These are phyloP conservation scores for Sonneratia caseolaris DNA, from an alignment of 345 rosid species.

Conservation along the genomic window DNA sequence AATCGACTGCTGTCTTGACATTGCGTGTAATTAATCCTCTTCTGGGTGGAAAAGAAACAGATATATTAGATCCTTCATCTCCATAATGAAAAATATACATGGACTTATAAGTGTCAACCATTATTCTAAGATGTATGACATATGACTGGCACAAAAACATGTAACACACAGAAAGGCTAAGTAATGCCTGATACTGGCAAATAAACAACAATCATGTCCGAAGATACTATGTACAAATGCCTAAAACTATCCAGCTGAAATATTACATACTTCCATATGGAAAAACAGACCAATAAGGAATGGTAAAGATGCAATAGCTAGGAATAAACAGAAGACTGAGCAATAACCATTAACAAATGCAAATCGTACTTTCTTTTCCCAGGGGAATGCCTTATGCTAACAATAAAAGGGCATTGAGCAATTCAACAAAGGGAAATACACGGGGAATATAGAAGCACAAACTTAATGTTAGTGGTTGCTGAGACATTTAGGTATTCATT, in stretches of 20 bases:
- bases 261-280: too few relatives aligned
- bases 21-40: slow-evolving; percentile 90
- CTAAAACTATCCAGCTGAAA: not conserved
- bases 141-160: not conserved
- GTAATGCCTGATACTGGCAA: not conserved
- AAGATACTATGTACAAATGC: not conserved
- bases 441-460: too few relatives aligned
- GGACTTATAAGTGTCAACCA: not conserved
- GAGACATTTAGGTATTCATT: too few relatives aligned
- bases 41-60: slow-evolving; percentile 24
- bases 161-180: not conserved
- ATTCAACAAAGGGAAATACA: too few relatives aligned
- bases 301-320: too few relatives aligned
- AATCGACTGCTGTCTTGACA: slow-evolving; percentile 69
- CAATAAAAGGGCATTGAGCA: too few relatives aligned
- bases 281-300: too few relatives aligned
- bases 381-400: too few relatives aligned
- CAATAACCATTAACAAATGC: too few relatives aligned
- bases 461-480: too few relatives aligned
- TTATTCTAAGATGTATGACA: not conserved
- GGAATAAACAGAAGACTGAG: too few relatives aligned
- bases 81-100: not conserved
- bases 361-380: too few relatives aligned
- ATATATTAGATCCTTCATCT: not conserved
- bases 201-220: not conserved